A percentile compares a stretch with the other conserved stretches of the same genome.
These are phyloP conservation scores for Apiosordaria backusii DNA, from an alignment of 495 filamentous ascomycete species.

Conservation along the genomic window DNA sequence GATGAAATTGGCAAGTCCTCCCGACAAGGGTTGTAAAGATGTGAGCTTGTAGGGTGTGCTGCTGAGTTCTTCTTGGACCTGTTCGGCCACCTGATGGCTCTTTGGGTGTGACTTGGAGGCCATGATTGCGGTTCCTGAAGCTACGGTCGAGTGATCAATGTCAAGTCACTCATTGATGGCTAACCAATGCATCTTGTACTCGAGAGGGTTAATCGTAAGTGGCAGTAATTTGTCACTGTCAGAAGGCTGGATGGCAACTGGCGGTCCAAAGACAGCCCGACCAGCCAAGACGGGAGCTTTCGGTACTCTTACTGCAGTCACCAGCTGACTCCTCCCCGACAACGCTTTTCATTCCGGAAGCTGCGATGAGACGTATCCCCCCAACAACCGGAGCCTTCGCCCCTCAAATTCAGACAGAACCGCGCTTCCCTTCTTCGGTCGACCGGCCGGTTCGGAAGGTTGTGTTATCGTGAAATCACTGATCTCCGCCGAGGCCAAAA, in stretches of 20 bases:
- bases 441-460: background rate
- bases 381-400: background rate
- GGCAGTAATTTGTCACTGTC: background rate
- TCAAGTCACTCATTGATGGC: background rate
- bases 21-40: conserved; percentile 46
- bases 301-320: background rate
- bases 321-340: background rate
- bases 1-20: conserved; percentile 58
- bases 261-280: background rate
- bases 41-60: conserved; percentile 50
- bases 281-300: background rate
- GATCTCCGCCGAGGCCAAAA: conserved; percentile 5
- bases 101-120: conserved; percentile 13
- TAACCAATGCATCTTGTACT: background rate
- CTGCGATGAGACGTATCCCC: background rate
- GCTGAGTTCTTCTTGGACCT: conserved; percentile 33
- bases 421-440: background rate
- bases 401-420: background rate
- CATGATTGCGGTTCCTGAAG: background rate
- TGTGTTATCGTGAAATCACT: background rate
- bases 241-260: background rate
- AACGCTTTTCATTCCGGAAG: background rate
- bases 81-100: conserved; percentile 21
- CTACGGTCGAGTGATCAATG: background rate
- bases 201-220: too few relatives aligned